A percentile compares a stretch with the other conserved stretches of the same genome.
These are phyloP conservation scores for Coix lacrymajobi DNA, from an alignment of 176 grass and related monocot genomes.

Conservation along the genomic window DNA sequence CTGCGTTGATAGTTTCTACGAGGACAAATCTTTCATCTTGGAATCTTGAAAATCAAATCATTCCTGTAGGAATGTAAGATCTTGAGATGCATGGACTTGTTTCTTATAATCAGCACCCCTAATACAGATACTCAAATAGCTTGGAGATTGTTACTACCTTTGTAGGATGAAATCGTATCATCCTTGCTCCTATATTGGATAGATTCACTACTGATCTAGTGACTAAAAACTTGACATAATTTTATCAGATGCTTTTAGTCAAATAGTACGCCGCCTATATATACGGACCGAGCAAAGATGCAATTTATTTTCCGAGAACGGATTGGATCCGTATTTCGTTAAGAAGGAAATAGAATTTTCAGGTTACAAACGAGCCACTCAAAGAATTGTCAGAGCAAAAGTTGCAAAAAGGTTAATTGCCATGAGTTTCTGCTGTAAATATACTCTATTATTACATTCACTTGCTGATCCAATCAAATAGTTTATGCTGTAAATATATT, in stretches of 20 bases:
- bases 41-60: constrained; percentile 23
- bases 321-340: too few species aligned
- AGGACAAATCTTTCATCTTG: not conserved
- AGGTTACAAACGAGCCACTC: too few species aligned
- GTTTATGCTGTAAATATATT: not conserved
- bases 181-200: not conserved
- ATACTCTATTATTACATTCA: not conserved
- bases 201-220: not conserved
- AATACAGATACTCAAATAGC: not conserved
- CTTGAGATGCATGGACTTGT: not conserved
- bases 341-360: too few species aligned
- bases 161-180: not conserved
- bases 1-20: not conserved
- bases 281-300: not conserved
- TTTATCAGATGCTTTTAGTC: not conserved
- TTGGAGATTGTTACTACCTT: not conserved
- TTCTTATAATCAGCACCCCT: not conserved
- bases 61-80: not conserved
- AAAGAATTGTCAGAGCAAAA: too few species aligned
- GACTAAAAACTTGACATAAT: not conserved
- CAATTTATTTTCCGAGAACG: too few species aligned
- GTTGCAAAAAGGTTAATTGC: not conserved
- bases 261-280: not conserved
- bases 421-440: not conserved
- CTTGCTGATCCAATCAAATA: not conserved